Base-by-base conservation (phyloP, 1,284 basidiomycete species). In the Tilletiaria anomala region DNA sequence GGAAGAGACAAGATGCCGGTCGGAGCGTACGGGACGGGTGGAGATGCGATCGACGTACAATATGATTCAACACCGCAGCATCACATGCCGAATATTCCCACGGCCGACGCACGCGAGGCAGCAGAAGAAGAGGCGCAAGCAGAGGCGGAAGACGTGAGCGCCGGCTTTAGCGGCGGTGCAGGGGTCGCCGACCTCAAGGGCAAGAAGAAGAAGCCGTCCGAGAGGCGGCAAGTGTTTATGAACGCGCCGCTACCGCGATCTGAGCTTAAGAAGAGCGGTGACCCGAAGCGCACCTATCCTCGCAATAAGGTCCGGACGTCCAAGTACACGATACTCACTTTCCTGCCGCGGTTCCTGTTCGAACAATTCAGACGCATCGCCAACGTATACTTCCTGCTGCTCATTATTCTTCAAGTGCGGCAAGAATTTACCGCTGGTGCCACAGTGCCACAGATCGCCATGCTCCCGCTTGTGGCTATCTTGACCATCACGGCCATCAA, bases 281-380 rank as follows among this genome's bases (percentile, higher is more conserved):
- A 94, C 50, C 87, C 87, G 1, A 68, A 76, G 35, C 76, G 72
- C 26, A 75, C 75, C 20, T 96, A 89, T 70, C 77, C 78, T 23
- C 73, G 89, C 54, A 96, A 96, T 69, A 96, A 94, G 75, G 87
- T 96, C 46, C 75, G 83, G 58, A 94, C 89, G 34, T 83, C 81
- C 54, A 83, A 93, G 69, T 96, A 94, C 70, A 93, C 88, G 22
- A 65, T 86, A 45, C 42, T 91, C 51, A 85, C 87, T 3, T 96
- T 94, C 67, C 60, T 94, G 35, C 89, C 89, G 5, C 47, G 56
- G 26, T 62, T 61, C 42, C 54, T 55, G 32, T 61, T 51, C 35
- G 62, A 65, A 48, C 62, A 65, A 42, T 65, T 65, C 45, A 44
- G 54, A 29, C 80, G 82, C 23, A 78, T 89, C 37, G 88, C 89